Conservation (phyloP, 1,284 basidiomycete genomes). For the Leccinum solheimii region DNA sequence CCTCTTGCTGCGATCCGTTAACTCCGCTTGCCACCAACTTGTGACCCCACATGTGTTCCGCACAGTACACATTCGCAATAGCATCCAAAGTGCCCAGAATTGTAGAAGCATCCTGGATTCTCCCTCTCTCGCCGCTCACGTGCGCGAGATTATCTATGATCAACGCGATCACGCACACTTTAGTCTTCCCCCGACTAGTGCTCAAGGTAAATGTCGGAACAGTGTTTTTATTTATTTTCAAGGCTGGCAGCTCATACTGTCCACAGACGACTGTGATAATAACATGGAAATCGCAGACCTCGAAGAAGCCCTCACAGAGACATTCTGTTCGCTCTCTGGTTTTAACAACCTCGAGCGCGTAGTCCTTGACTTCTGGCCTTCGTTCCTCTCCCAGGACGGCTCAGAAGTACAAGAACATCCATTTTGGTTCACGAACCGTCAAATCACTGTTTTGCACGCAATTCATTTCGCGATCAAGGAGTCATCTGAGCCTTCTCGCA, state of each 20-base stretch:
- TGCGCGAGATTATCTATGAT: constrained; percentile 31
- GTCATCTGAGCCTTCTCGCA: constrained; percentile 10
- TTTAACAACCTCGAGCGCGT: constrained; percentile 10
- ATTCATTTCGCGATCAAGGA: constrained; percentile 25
- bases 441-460: constrained; percentile 27
- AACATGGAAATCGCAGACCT: background rate
- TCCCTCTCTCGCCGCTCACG: constrained; percentile 23
- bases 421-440: constrained; percentile 34
- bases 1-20: constrained; percentile 29
- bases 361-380: constrained; percentile 34
- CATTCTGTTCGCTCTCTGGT: background rate
- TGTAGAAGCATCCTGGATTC: constrained; percentile 24
- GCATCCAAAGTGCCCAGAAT: constrained; percentile 29
- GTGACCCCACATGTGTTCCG: constrained; percentile 29
- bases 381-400: constrained; percentile 29
- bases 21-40: constrained; percentile 24
- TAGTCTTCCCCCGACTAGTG: background rate
- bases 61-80: constrained; percentile 26
- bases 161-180: background rate
- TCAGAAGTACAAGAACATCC: constrained; percentile 31
- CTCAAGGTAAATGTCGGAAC: background rate
- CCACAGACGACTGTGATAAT: background rate
- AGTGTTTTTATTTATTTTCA: background rate
- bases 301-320: background rate
- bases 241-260: background rate